Base-by-base conservation (phyloP, 345 rosid species). In the Triadica sebifera region DNA sequence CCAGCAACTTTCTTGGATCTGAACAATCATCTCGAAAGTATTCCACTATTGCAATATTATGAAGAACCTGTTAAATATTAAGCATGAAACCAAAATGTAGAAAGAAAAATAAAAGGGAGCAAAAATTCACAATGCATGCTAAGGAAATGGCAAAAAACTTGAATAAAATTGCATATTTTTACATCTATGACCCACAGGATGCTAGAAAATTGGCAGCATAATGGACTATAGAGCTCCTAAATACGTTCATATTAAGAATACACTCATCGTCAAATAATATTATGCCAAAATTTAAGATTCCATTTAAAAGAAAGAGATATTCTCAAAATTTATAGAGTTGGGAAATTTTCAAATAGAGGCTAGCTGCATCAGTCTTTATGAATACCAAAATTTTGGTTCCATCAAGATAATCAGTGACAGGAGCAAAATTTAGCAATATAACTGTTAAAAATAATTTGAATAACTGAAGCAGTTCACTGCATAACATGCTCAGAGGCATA, bases 41-140 rank as follows among this genome's bases (percentile, higher is more conserved):
- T 74, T 91, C 97, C 12, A 85, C 86, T 70, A 96, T 86, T 63
- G 96, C 94, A 83, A 91, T 93, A 74, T 96, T 93, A 83, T 96
- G 99, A 70, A 88, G 88, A 79, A 96, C 84, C 99, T 96, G 83
- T 59, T 51, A 65, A 20, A 78, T 22, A 70, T 13, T 37, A 73
- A 57, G 60, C 58, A 76, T 70, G 69, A 52, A 76, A 20, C 65
- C 58, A 61, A 81, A 81, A 75, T 38, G 19, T 63, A 22, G 67
- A 77, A 52, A 56, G 16, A 41, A 29, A 12, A 34, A 11, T 13
- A 56, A 64, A 20, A 45, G n/a, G 46, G 13, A 68, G 16, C 34
- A 15, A 38, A 49, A 12, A 16, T 29, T 69, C 7, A 19, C 22
- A 52, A 52, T 4, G 11, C 43, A 9, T 4, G 12, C 46, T 47